A percentile compares a stretch with the other conserved stretches of the same genome.
Evolutionary conservation across 345 rosid species (phyloP).

Genomic region (Physaria fendleri): DNA sequence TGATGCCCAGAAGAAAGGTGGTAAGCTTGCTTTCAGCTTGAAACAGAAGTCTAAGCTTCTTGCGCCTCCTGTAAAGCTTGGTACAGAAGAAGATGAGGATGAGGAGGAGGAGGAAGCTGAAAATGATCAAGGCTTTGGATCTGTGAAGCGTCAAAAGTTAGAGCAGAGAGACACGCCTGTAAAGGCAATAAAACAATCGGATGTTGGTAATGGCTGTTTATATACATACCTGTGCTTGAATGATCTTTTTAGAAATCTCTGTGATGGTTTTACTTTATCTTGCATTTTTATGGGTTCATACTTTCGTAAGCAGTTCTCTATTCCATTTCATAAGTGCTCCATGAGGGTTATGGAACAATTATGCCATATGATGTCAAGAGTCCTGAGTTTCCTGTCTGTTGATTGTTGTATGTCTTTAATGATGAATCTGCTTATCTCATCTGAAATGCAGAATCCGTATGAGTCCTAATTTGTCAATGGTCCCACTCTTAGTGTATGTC

Average conservation of each 20-base stretch:
- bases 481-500: background rate
- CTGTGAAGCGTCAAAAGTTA: conserved; percentile 68
- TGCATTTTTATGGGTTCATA: background rate
- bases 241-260: conserved; percentile 19
- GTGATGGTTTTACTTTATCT: conserved; percentile 9
- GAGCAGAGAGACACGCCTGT: conserved; percentile 42
- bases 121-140: conserved; percentile 39
- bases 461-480: background rate
- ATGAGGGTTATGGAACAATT: background rate
- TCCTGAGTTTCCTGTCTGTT: background rate
- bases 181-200: conserved; percentile 39
- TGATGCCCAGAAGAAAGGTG: conserved; percentile 52
- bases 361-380: background rate
- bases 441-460: background rate
- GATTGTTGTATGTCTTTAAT: background rate
- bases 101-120: conserved; percentile 48
- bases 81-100: conserved; percentile 80
- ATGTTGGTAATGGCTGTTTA: conserved; percentile 83
- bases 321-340: background rate
- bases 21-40: conserved; percentile 96
- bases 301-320: background rate
- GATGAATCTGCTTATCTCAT: background rate
- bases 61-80: conserved; percentile 75
- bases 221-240: conserved; percentile 22
- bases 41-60: conserved; percentile 91